These are phyloP conservation scores for Tetrapyrgos nigripes DNA, from an alignment of 1,284 basidiomycete genomes.

Conservation along the genomic window DNA sequence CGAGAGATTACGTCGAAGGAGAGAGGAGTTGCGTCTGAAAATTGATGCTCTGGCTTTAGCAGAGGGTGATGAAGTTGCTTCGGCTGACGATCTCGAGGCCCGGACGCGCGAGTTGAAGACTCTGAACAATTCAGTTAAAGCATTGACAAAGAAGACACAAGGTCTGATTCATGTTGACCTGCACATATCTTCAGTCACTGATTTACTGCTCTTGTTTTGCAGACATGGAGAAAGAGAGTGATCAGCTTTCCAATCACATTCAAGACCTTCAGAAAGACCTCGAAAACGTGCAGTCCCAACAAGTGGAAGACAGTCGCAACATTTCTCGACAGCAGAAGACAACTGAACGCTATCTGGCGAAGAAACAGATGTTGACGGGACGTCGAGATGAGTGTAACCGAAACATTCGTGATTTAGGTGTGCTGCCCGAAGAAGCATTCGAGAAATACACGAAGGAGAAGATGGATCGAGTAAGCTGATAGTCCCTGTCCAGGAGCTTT, in stretches of 20 bases:
- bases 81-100: conserved; percentile 71
- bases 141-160: conserved; percentile 66
- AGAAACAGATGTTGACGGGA: conserved; percentile 83
- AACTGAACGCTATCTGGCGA: conserved; percentile 92
- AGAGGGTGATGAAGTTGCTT: conserved; percentile 63
- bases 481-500: not conserved
- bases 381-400: conserved; percentile 94
- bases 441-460: conserved; percentile 90
- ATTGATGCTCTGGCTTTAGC: conserved; percentile 78
- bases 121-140: conserved; percentile 70
- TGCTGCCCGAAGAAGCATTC: conserved; percentile 96
- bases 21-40: conserved; percentile 79
- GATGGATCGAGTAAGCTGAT: conserved; percentile 73
- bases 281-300: conserved; percentile 83
- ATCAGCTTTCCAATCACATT: conserved; percentile 70
- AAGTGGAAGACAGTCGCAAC: conserved; percentile 84
- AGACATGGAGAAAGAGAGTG: conserved; percentile 76
- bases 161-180: conserved; percentile 49
- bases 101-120: conserved; percentile 72
- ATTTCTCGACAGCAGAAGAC: conserved; percentile 94
- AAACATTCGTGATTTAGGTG: conserved; percentile 95
- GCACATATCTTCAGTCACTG: conserved; percentile 46
- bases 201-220: not conserved
- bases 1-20: conserved; percentile 82
- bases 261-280: conserved; percentile 70